These are phyloP conservation scores for Meira miltonrushii DNA, from an alignment of 1,284 basidiomycete genomes.

Conservation along the genomic window DNA sequence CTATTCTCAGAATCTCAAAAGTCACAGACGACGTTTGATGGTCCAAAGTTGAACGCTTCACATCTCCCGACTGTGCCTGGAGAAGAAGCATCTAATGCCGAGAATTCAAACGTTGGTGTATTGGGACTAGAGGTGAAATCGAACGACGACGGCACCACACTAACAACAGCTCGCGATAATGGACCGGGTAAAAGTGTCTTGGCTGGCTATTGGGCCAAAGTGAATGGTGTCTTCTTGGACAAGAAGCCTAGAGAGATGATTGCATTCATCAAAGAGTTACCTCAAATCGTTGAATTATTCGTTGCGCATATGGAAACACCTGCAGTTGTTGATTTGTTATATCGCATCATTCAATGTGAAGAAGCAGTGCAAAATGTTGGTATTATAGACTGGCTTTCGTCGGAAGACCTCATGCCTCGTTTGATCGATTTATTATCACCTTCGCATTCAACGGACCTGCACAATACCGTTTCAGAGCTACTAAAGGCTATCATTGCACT, in stretches of 20 bases:
- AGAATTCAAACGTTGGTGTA: slow-evolving; percentile 6
- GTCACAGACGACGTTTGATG: not conserved
- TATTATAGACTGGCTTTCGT: slow-evolving; percentile 86
- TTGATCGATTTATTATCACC: slow-evolving; percentile 81
- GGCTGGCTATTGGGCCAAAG: slow-evolving; percentile 65
- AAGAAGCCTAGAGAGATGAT: slow-evolving; percentile 93
- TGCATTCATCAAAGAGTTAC: slow-evolving; percentile 77
- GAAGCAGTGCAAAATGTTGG: slow-evolving; percentile 74
- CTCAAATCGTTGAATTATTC: slow-evolving; percentile 74
- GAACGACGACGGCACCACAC: not conserved
- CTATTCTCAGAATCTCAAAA: slow-evolving; percentile 21
- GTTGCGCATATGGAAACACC: slow-evolving; percentile 81
- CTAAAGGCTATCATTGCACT: slow-evolving; percentile 92
- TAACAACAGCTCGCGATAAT: slow-evolving; percentile 37
- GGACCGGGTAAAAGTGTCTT: slow-evolving; percentile 56
- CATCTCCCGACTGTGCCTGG: not conserved
- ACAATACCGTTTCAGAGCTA: slow-evolving; percentile 82
- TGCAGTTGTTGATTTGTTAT: slow-evolving; percentile 83
- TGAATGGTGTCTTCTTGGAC: slow-evolving; percentile 76
- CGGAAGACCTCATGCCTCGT: slow-evolving; percentile 73
- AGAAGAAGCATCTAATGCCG: not conserved
- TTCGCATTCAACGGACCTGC: slow-evolving; percentile 68
- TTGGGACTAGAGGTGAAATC: slow-evolving; percentile 2
- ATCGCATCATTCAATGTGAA: slow-evolving; percentile 86
- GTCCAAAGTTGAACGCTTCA: slow-evolving; percentile 2